Conservation (phyloP, 1,284 basidiomycete genomes). For the Phellopilus nigrolimitatus region DNA sequence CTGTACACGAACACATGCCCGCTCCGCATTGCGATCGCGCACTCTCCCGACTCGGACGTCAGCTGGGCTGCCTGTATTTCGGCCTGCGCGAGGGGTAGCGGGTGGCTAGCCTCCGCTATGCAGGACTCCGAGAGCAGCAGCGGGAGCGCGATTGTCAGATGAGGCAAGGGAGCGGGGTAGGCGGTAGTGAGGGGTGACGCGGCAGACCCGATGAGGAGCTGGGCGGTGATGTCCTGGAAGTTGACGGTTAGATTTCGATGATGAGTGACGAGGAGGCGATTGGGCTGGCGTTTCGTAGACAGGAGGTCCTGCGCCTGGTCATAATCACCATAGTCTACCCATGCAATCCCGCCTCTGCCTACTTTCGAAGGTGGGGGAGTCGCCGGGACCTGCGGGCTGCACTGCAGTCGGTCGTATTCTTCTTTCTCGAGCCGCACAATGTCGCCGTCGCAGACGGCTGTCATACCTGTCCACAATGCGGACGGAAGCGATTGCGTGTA, state of each 20-base stretch:
- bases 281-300: constrained; percentile 40
- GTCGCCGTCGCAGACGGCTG: constrained; percentile 38
- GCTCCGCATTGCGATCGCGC: constrained; percentile 53
- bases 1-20: constrained; percentile 68
- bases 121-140: constrained; percentile 44
- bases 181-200: constrained; percentile 44
- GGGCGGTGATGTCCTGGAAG: constrained; percentile 67
- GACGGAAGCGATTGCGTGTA: constrained; percentile 34
- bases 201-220: constrained; percentile 50
- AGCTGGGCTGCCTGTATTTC: constrained; percentile 53
- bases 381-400: neutral
- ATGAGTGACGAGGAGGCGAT: constrained; percentile 62
- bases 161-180: constrained; percentile 57
- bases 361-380: neutral
- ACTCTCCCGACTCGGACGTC: constrained; percentile 63
- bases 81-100: constrained; percentile 30
- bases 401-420: constrained; percentile 34
- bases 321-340: constrained; percentile 40
- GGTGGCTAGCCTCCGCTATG: constrained; percentile 32
- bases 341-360: constrained; percentile 46
- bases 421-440: constrained; percentile 43
- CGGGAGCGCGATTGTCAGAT: constrained; percentile 58
- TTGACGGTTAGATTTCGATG: constrained; percentile 63
- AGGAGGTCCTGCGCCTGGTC: constrained; percentile 35
- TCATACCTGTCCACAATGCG: constrained; percentile 36